phyloP scores from a whole-genome alignment of 202 grass and related monocot genomes.

The Zoysia matrella region DNA sequence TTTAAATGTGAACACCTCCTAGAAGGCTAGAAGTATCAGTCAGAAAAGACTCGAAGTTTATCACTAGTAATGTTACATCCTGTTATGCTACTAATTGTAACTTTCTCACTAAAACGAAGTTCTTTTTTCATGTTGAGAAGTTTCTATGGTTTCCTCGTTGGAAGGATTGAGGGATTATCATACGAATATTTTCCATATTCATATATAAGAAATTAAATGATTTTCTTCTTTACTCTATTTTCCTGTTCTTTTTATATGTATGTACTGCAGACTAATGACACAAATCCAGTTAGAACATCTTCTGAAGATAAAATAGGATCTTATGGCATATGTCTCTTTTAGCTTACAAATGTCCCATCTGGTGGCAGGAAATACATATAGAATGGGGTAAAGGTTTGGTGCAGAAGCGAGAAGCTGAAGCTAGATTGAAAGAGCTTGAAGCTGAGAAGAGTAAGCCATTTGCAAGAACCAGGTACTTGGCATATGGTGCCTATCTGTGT shows the following conservation, averaged over 20 bases:
- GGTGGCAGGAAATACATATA: slow-evolving; percentile 62
- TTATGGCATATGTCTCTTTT: background rate
- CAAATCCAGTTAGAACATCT: background rate
- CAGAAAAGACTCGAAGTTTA: no score
- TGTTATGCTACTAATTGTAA: no score
- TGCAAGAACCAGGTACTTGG: slow-evolving; percentile 76
- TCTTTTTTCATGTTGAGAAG: background rate
- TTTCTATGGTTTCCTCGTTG: background rate
- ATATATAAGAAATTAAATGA: background rate
- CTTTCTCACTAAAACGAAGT: no score
- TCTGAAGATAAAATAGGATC: background rate
- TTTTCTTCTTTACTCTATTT: background rate
- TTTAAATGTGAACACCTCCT: no score
- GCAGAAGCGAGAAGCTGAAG: slow-evolving; percentile 84
- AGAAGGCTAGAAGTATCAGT: no score
- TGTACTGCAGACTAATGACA: background rate
- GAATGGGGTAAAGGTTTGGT: slow-evolving; percentile 95
- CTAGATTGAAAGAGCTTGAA: slow-evolving; percentile 69
- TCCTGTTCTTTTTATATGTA: background rate
- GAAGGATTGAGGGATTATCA: background rate
- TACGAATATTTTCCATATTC: background rate
- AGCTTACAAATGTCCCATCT: slow-evolving; percentile 13
- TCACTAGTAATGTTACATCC: no score
- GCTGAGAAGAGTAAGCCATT: slow-evolving; percentile 81
- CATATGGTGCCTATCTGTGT: slow-evolving; percentile 4